These are phyloP conservation scores for Cytospora leucostoma DNA, from an alignment of 2,329 filamentous ascomycete species.

Conservation along the genomic window DNA sequence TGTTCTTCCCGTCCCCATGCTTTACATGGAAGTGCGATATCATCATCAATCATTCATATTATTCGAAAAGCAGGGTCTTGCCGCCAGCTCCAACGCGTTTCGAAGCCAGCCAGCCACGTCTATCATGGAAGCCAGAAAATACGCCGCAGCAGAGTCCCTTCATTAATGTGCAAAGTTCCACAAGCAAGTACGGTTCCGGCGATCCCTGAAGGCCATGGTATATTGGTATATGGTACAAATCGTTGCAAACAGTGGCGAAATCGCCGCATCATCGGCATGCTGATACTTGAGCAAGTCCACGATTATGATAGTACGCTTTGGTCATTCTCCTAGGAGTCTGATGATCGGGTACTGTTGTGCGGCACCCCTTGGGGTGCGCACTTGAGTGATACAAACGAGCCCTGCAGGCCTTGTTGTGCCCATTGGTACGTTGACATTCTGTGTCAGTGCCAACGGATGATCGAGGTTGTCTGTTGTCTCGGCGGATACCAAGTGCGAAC, in stretches of 20 bases:
- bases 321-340: neutral
- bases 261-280: neutral
- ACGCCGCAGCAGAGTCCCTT: conserved; percentile 8
- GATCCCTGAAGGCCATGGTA: neutral
- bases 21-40: neutral
- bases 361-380: neutral
- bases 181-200: conserved; percentile 2
- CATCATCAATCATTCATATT: neutral
- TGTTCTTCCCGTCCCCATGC: neutral
- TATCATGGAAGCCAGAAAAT: conserved; percentile 10
- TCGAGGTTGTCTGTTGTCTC: conserved; percentile 2
- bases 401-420: neutral
- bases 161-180: neutral
- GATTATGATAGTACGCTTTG: neutral
- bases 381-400: neutral
- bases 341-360: neutral
- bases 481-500: conserved; percentile 28
- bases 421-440: neutral
- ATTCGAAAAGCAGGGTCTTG: conserved; percentile 2
- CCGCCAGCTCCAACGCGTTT: conserved; percentile 20
- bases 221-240: conserved; percentile 9
- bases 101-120: neutral
- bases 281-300: neutral
- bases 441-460: conserved; percentile 9
- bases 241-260: neutral